Evolutionary conservation across 2,329 filamentous ascomycete species (phyloP), one percentile per base, ranked within the genome.

Genomic region (Aspergillus ochraceoroseus): DNA sequence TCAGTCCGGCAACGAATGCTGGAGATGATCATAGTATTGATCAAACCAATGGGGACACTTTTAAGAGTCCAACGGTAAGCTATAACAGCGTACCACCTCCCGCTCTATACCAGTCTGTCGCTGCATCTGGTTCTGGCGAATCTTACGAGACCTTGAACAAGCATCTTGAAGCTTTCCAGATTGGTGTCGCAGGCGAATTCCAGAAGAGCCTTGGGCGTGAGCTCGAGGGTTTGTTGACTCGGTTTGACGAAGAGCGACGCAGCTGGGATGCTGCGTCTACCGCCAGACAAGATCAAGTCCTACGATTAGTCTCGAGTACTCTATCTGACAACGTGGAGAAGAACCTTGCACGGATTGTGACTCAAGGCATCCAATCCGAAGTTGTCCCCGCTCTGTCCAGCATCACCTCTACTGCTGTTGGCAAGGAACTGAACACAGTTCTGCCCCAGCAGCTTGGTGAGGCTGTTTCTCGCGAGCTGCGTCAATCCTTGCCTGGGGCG

Each of bases 301-400:
- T 87, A 29, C 78, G 79, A 18, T 65, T 85, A 38, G 77, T 86
- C 3, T 85, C 82, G 1, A 77, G 71, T 47, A 85, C 82, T 2
- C 64, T 87, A 30, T 79, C 78, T 7, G 80, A 83, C 45, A 85
- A 85, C 41, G 77, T 86, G 15, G 82, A 87, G 63, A 82, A 84
- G 55, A 85, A 86, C 14, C 74, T 95, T 25, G 74, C 80, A 46
- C 81, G 80, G 46, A 85, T 94, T 52, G 82, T 95, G 35, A 77
- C 79, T 32, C 75, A 80, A 32, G 84, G 85, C 61, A 86, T 95
- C 50, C 77, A 86, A 46, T 75, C 80, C 40, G 75, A 80, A 9
- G 79, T 95, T 30, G 71, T 95, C 37, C 90, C 92, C 7, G 73
- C 81, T 20, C 70, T 96, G 41, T 76, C 80, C 27, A 75, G 81